These are phyloP conservation scores for Durio zibethinus DNA, from an alignment of 345 rosid genomes.

Conservation along the genomic window DNA sequence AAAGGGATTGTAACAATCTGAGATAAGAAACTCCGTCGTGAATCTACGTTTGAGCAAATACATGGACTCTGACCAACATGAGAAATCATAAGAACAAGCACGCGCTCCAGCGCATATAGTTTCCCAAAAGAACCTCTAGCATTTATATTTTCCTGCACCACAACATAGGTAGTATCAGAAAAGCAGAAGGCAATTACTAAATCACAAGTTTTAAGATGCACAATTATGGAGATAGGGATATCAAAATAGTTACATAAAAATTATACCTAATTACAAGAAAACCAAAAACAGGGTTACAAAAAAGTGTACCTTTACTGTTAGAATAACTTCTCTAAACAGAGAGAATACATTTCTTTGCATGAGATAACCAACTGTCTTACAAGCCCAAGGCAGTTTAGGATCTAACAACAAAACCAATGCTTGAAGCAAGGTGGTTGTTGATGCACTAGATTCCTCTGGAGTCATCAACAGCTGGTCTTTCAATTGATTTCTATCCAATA, in stretches of 20 bases:
- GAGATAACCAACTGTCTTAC: conserved; percentile 66
- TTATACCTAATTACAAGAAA: conserved; percentile 16
- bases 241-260: background rate
- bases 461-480: conserved; percentile 55
- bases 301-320: conserved; percentile 53
- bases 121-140: conserved; percentile 25
- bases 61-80: conserved; percentile 69
- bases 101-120: conserved; percentile 57
- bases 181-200: background rate
- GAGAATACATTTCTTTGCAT: conserved; percentile 49
- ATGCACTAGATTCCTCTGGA: conserved; percentile 36
- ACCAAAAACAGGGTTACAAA: background rate
- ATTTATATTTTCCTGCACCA: conserved; percentile 56
- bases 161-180: conserved; percentile 12
- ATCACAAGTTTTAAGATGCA: conserved; percentile 1
- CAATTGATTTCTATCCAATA: conserved; percentile 49
- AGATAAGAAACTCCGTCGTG: conserved; percentile 67
- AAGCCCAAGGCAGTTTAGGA: conserved; percentile 88
- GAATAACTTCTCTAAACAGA: conserved; percentile 62
- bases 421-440: conserved; percentile 62
- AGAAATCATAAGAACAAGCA: conserved; percentile 50
- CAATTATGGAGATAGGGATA: background rate
- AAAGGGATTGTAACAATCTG: conserved; percentile 89
- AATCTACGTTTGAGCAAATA: conserved; percentile 61
- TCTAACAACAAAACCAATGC: conserved; percentile 59